Conservation (phyloP, 805 yeast genomes). For the Candida dajiaensis region DNA sequence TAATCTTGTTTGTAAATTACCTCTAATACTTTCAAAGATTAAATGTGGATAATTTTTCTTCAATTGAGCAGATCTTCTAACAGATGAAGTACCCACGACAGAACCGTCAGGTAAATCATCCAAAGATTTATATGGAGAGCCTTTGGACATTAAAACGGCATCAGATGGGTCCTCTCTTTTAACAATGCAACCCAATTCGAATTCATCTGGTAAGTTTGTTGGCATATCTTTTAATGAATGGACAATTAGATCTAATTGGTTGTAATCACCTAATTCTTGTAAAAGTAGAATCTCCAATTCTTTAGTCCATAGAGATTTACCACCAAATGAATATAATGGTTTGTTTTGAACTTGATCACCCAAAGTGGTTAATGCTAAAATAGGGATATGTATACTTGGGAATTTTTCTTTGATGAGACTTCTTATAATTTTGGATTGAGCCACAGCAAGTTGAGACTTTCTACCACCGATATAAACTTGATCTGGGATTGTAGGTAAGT, state of each 20-base stretch:
- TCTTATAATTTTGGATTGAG: slow-evolving; percentile 75
- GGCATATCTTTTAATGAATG: slow-evolving; percentile 95
- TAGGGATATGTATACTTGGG: slow-evolving; percentile 66
- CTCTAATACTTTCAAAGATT: slow-evolving; percentile 79
- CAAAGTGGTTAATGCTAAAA: slow-evolving; percentile 74
- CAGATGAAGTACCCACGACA: slow-evolving; percentile 90
- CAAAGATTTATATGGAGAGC: slow-evolving; percentile 56
- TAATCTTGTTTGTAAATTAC: slow-evolving; percentile 76
- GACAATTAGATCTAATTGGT: slow-evolving; percentile 80
- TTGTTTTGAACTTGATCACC: slow-evolving; percentile 85
- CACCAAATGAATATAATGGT: slow-evolving; percentile 93
- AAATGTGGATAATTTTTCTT: slow-evolving; percentile 72
- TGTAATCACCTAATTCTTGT: slow-evolving; percentile 52
- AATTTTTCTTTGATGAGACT: slow-evolving; percentile 48
- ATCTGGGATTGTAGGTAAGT: slow-evolving; percentile 22
- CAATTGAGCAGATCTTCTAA: slow-evolving; percentile 89
- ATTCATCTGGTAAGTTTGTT: slow-evolving; percentile 82
- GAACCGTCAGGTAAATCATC: slow-evolving; percentile 79
- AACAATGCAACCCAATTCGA: slow-evolving; percentile 81
- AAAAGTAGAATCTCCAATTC: slow-evolving; percentile 80
- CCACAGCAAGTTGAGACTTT: slow-evolving; percentile 79
- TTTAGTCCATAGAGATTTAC: slow-evolving; percentile 94
- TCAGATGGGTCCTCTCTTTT: slow-evolving; percentile 91
- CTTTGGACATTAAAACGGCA: slow-evolving; percentile 71
- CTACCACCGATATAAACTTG: slow-evolving; percentile 70